phyloP scores from a whole-genome alignment of 73 alveolate species.

The Paramecium pentaurelia region DNA sequence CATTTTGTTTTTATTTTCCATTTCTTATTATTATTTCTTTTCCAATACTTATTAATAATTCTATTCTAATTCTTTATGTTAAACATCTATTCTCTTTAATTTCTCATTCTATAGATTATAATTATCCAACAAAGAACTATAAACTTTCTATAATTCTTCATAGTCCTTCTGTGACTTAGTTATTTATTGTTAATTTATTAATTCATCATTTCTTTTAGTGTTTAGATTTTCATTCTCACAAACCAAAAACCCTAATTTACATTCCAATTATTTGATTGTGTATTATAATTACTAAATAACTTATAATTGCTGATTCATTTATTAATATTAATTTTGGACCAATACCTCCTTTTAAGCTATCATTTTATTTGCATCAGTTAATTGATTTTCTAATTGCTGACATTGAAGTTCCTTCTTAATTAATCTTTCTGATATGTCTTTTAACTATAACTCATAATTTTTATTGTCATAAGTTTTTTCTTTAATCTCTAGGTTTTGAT shows the following conservation, averaged over 20 bases:
- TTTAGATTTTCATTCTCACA: background rate
- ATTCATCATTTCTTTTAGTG: background rate
- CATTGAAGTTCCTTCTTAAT: background rate
- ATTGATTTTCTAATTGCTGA: background rate
- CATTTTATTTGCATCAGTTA: background rate
- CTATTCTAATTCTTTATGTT: background rate
- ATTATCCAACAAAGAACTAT: background rate
- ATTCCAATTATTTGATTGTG: background rate
- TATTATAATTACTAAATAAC: background rate
- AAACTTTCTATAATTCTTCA: background rate
- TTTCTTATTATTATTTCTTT: background rate
- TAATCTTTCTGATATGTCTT: constrained; percentile 2
- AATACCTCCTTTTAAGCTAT: background rate
- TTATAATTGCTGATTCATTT: background rate
- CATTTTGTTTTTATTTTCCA: background rate
- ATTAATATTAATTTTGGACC: background rate
- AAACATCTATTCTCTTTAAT: background rate
- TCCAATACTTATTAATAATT: background rate
- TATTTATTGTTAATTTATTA: background rate
- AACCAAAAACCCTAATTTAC: background rate
- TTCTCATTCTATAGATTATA: background rate
- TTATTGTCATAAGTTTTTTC: background rate
- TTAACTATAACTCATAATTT: background rate
- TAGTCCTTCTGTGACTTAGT: background rate
- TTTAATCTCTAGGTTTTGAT: background rate